These are phyloP conservation scores for Zoysia japonica DNA, from an alignment of 176 grass and related monocot species.

Conservation along the genomic window DNA sequence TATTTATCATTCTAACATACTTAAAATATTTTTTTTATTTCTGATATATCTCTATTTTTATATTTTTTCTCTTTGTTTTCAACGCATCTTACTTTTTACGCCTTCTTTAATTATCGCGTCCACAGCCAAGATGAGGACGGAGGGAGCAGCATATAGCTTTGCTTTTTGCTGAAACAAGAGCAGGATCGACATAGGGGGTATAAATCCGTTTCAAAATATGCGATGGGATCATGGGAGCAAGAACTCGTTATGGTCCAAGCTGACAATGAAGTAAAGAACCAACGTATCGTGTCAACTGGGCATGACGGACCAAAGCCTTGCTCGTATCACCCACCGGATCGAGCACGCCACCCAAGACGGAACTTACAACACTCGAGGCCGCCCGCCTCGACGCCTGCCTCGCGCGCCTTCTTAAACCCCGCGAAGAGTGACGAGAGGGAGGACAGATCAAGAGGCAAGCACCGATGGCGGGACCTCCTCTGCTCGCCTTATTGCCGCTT, in stretches of 20 bases:
- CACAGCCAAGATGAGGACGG: too few species aligned
- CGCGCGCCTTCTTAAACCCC: not conserved
- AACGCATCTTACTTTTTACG: too few species aligned
- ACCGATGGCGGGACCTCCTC: conserved; percentile 10
- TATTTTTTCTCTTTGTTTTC: too few species aligned
- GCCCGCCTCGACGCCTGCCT: not conserved
- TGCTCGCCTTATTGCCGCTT: not conserved
- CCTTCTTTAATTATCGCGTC: too few species aligned
- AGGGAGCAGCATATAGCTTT: too few species aligned
- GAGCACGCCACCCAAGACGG: not conserved
- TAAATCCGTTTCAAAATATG: too few species aligned
- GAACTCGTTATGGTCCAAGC: not conserved
- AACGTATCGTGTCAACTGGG: not conserved
- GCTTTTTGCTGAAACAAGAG: too few species aligned
- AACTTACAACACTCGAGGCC: not conserved
- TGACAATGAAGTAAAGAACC: not conserved
- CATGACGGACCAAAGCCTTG: not conserved
- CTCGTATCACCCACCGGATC: not conserved
- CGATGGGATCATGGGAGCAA: too few species aligned
- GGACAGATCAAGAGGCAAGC: not conserved
- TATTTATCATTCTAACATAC: too few species aligned
- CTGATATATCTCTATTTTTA: too few species aligned
- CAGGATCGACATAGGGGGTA: too few species aligned
- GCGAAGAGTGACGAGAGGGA: not conserved
- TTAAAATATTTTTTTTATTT: too few species aligned